Evolutionary conservation across 2,329 filamentous ascomycete species (phyloP).

Genomic region (Sordariomycetes sp.): DNA sequence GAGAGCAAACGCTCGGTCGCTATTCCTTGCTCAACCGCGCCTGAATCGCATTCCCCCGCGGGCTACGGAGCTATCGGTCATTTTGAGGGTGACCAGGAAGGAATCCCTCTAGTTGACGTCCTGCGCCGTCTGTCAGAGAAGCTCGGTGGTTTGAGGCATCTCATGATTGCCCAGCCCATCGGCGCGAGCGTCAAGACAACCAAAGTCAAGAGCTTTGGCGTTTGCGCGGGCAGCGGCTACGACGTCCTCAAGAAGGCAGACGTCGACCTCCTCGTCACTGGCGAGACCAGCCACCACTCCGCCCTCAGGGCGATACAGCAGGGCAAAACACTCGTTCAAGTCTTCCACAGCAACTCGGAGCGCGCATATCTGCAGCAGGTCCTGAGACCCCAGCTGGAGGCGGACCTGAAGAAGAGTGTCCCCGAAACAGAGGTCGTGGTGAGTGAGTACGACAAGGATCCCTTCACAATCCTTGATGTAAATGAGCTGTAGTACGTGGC

Average conservation of each 20-base stretch:
- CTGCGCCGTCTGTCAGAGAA: conserved; percentile 50
- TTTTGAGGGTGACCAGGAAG: conserved; percentile 18
- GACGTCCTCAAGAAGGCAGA: conserved; percentile 60
- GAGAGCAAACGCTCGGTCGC: conserved; percentile 30
- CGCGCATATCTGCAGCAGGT: conserved; percentile 68
- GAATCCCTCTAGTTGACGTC: conserved; percentile 31
- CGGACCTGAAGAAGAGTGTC: conserved; percentile 41
- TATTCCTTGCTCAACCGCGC: conserved; percentile 32
- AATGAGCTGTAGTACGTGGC: conserved; percentile 22
- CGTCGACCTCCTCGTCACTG: conserved; percentile 80
- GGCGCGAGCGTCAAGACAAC: conserved; percentile 24
- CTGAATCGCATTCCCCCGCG: conserved; percentile 32
- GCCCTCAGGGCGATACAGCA: conserved; percentile 78
- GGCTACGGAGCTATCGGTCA: conserved; percentile 45
- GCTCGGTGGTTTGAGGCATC: conserved; percentile 53
- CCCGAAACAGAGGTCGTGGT: conserved; percentile 55
- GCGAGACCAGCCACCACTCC: conserved; percentile 89
- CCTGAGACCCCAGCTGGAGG: conserved; percentile 57
- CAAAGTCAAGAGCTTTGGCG: conserved; percentile 61
- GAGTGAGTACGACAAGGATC: conserved; percentile 76
- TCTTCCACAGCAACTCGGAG: conserved; percentile 94
- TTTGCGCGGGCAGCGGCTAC: conserved; percentile 84
- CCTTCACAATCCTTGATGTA: conserved; percentile 67
- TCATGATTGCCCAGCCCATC: conserved; percentile 44
- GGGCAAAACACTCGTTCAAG: conserved; percentile 70